phyloP scores from a whole-genome alignment of 116 monocot species.

The Zostera marina region DNA sequence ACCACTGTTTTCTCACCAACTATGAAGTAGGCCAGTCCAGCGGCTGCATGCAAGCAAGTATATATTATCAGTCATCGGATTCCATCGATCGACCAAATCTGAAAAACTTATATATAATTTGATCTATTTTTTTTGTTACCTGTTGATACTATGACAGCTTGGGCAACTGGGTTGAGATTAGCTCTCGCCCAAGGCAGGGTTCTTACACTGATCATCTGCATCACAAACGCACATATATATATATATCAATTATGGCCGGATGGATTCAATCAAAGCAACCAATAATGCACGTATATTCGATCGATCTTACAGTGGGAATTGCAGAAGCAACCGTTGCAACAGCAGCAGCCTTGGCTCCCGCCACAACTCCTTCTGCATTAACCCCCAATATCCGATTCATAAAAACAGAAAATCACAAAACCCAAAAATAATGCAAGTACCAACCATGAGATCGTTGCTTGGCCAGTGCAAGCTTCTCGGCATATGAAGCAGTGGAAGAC shows the following conservation, averaged over 20 bases:
- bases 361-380: slow-evolving; percentile 52
- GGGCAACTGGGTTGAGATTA: slow-evolving; percentile 12
- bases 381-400: not conserved
- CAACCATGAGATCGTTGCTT: slow-evolving; percentile 58
- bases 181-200: slow-evolving; percentile 12
- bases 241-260: no score
- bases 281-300: no score
- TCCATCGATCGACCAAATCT: no score
- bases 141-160: slow-evolving; percentile 12
- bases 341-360: slow-evolving; percentile 61
- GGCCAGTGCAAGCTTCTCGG: slow-evolving; percentile 35
- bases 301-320: slow-evolving; percentile 53
- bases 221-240: no score
- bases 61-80: no score
- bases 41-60: slow-evolving; percentile 14
- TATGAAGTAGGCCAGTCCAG: slow-evolving; percentile 67
- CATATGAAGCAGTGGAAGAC: no score
- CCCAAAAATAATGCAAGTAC: not conserved
- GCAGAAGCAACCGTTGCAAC: slow-evolving; percentile 57
- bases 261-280: no score
- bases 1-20: slow-evolving; percentile 75
- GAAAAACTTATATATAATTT: no score
- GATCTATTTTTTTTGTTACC: not conserved
- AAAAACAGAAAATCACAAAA: not conserved
- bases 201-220: slow-evolving; percentile 8